Conservation (phyloP, 352 stramenopile species). For the Phytophthora vignae region DNA sequence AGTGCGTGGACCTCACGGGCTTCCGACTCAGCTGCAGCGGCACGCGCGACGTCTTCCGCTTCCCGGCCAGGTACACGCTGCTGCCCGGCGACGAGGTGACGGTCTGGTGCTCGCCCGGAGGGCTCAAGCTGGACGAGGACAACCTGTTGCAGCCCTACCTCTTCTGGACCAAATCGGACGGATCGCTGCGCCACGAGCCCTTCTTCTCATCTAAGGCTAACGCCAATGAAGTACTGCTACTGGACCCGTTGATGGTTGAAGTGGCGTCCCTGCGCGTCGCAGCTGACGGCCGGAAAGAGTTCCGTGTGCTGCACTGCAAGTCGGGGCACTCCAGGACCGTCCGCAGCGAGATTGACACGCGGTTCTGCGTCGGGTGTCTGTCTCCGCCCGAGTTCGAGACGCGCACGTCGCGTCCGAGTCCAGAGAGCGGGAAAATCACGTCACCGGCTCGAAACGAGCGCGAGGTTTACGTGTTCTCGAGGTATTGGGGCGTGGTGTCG, state of each 20-base stretch:
- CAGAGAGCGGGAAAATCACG: conserved; percentile 39
- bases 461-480: conserved; percentile 85
- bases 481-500: conserved; percentile 85
- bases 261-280: conserved; percentile 78
- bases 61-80: conserved; percentile 75
- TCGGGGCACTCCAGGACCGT: conserved; percentile 48
- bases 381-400: conserved; percentile 57
- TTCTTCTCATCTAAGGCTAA: conserved; percentile 56
- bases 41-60: conserved; percentile 62
- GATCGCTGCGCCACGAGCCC: conserved; percentile 59
- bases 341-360: conserved; percentile 39
- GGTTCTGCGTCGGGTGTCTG: conserved; percentile 75
- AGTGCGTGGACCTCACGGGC: conserved; percentile 74
- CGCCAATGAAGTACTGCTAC: conserved; percentile 75
- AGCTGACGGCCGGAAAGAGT: conserved; percentile 73
- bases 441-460: conserved; percentile 16
- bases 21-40: conserved; percentile 63
- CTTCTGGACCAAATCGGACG: conserved; percentile 77
- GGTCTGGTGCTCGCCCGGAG: conserved; percentile 75
- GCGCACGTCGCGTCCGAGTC: conserved; percentile 29
- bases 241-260: conserved; percentile 82
- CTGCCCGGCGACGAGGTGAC: conserved; percentile 82
- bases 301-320: conserved; percentile 81
- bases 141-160: conserved; percentile 84
- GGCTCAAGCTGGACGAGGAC: conserved; percentile 74